Evolutionary conservation across 1,284 basidiomycete species (phyloP), one percentile per base, ranked within the genome.

Genomic region (Sporisorium scitamineum): DNA sequence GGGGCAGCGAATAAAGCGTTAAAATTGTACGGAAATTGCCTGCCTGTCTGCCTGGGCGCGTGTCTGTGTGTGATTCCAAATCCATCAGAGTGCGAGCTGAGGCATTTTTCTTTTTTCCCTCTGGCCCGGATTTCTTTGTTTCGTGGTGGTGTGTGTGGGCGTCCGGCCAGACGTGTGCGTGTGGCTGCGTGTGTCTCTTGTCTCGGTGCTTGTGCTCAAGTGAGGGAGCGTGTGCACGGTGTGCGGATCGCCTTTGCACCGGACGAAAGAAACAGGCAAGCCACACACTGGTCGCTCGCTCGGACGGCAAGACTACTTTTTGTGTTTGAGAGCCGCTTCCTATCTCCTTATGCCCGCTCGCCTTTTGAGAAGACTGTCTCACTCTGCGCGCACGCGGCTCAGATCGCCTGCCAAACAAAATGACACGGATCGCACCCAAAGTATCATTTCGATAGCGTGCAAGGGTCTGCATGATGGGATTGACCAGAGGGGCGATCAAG

Each of bases 51-150:
- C 5, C 39, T n/a, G 48, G 48, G 48, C 27, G 48, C n/a, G 29
- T 50, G 26, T 50, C 27, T 47, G 24, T 48, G 47, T 48, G 47
- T 48, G 47, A 48, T 48, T 48, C 18, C 27, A 14, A 39, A 39
- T n/a, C n/a, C n/a, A 18, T 14, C 16, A 39, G 39, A 42, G 39
- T 18, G 37, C 37, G 37, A 39, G 16, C 16, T 39, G 37, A 5
- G 18, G 37, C 39, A 18, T 42, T n/a, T 42, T 20, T 42, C n/a
- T 10, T 1, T 42, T 42, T 9, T 14, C 37, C 37, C 8, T 39
- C n/a, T n/a, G n/a, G n/a, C n/a, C n/a, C n/a, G 14, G 5, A 39
- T n/a, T n/a, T 14, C 3, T 3, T 48, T 26, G 24, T 45, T 37
- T 37, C 22, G 45, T 27, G 45, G 48, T 50, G 48, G 48, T n/a